phyloP scores from a whole-genome alignment of 2,329 filamentous ascomycete species.

The Septoria linicola region DNA sequence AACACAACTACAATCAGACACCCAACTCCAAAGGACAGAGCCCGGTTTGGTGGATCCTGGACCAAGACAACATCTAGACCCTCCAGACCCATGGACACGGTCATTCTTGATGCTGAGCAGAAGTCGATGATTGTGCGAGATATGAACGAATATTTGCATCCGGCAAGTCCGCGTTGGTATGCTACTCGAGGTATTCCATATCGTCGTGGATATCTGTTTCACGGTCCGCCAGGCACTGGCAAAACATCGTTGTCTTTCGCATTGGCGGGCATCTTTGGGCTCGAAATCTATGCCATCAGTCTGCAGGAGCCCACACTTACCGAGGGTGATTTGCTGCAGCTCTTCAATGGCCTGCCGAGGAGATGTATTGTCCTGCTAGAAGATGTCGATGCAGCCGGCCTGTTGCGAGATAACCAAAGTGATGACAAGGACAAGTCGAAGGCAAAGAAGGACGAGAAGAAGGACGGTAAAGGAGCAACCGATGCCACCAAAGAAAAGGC shows the following conservation, averaged over 20 bases:
- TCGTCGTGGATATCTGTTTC: slow-evolving; percentile 75
- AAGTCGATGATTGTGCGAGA: slow-evolving; percentile 68
- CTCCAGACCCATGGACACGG: slow-evolving; percentile 69
- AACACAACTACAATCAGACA: slow-evolving; percentile 49
- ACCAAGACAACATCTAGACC: slow-evolving; percentile 54
- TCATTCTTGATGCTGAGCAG: slow-evolving; percentile 67
- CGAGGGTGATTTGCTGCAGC: slow-evolving; percentile 58
- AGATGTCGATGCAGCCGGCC: slow-evolving; percentile 50
- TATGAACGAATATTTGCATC: slow-evolving; percentile 75
- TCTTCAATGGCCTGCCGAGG: slow-evolving; percentile 46
- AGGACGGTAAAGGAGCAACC: slow-evolving; percentile 10
- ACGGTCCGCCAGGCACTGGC: slow-evolving; percentile 59
- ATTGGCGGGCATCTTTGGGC: slow-evolving; percentile 49
- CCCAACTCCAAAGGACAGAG: slow-evolving; percentile 44
- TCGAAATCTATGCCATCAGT: slow-evolving; percentile 48
- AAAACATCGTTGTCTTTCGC: slow-evolving; percentile 43
- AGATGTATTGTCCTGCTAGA: slow-evolving; percentile 50
- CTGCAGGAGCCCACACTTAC: slow-evolving; percentile 68
- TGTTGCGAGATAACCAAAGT: slow-evolving; percentile 40
- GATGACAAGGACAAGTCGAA: slow-evolving; percentile 30
- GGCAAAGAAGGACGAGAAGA: slow-evolving; percentile 20
- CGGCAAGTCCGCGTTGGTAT: slow-evolving; percentile 75
- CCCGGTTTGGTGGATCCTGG: slow-evolving; percentile 42
- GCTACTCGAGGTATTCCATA: slow-evolving; percentile 81
- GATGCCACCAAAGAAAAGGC: slow-evolving; percentile 19